Evolutionary conservation across 768 basidiomycete species (phyloP).

Genomic region (Psilocybe tampanensis): DNA sequence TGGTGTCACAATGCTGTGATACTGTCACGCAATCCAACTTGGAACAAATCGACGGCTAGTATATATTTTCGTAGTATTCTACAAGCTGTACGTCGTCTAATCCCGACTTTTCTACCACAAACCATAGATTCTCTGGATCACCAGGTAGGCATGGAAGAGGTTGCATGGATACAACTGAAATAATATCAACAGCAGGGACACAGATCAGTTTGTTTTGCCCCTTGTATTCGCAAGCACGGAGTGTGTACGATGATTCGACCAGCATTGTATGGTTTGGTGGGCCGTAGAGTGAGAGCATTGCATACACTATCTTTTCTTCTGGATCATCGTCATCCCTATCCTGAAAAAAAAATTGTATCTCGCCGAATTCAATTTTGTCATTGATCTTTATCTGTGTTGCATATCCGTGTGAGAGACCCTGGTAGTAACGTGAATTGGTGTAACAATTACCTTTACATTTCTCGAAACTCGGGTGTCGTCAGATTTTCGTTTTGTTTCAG

Average conservation of each 20-base stretch:
- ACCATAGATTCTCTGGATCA: neutral
- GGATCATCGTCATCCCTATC: neutral
- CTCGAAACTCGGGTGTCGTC: neutral
- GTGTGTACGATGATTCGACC: neutral
- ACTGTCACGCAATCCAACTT: no score
- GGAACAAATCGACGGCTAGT: neutral
- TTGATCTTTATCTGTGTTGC: neutral
- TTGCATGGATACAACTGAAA: constrained; percentile 26
- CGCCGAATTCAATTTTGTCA: neutral
- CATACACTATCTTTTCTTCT: neutral
- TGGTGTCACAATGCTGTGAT: no score
- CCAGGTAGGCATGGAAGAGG: constrained; percentile 10
- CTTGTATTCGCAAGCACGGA: neutral
- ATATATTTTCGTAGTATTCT: neutral
- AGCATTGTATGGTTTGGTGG: neutral
- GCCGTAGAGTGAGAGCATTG: neutral
- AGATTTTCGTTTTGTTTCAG: neutral
- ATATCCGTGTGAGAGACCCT: no score
- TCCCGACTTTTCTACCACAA: neutral
- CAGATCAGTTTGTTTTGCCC: neutral
- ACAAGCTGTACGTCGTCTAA: neutral
- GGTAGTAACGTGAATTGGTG: no score
- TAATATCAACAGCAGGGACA: constrained; percentile 1
- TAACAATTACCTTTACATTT: neutral
- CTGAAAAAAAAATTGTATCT: neutral